Evolutionary conservation across 2,329 filamentous ascomycete genomes (phyloP), one percentile per base, ranked within the genome.

Genomic region (Colletotrichum nymphaeae): DNA sequence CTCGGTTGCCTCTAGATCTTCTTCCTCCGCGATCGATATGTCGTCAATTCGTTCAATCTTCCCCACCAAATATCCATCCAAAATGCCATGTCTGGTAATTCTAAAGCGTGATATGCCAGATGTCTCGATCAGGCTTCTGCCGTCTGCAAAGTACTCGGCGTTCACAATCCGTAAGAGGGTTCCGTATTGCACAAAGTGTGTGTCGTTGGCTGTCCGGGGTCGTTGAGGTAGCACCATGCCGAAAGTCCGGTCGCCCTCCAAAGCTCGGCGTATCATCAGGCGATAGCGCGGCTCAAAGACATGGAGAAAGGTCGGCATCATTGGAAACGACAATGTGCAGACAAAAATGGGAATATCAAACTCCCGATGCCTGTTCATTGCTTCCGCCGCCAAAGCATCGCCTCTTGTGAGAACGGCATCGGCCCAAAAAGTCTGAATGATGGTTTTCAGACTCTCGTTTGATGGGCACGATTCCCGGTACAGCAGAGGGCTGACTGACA

Each of bases 221-320:
- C 89, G 85, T 76, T 92, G 93, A 75, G 92, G 91, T 78, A 94
- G 88, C 22, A 97, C 88, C 93, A 98, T 97, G 28, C 95, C 95
- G 78, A 98, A 98, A 28, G 91, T 93, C 16, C 90, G 87, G 73
- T 93, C 90, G 0, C 91, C 91, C 75, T 95, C 93, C 66, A 97
- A 85, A 0, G 91, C 93, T 46, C 95, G 90, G 59, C 93, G 89
- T 49, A 98, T 93, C 94, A 98, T 97, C n/a, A 97, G 86, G 8
- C 94, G 91, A 80, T 98, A 98, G 7, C 94, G 89, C n/a, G 94
- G 94, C 80, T 98, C 95, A 79, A 97, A 98, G n/a, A 98, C 90
- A 78, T 97, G 94, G 3, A 98, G 85, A 76, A 97, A 97, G 0
- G 94, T 95, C 0, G 93, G 94, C 90, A 96, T 95, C 1, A 88